phyloP scores from a whole-genome alignment of 129 eudicot species.

The Gnaphalium uliginosum region DNA sequence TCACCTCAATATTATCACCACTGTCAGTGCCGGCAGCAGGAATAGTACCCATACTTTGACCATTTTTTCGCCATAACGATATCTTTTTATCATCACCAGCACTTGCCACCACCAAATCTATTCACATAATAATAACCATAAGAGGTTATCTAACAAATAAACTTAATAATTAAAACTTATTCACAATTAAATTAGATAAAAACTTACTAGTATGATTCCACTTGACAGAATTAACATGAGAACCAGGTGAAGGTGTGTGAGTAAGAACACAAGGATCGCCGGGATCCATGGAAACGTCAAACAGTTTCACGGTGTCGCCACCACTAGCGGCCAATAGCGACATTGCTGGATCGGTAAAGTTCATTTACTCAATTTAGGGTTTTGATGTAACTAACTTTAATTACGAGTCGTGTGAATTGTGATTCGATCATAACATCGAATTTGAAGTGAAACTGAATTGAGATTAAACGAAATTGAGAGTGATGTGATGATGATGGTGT shows the following conservation, averaged over 20 bases:
- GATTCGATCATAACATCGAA: constrained; percentile 15
- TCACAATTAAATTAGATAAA: neutral
- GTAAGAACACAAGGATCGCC: constrained; percentile 87
- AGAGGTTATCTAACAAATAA: neutral
- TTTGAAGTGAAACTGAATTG: constrained; percentile 1
- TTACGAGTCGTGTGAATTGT: neutral
- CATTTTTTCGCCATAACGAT: constrained; percentile 75
- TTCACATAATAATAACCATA: constrained; percentile 1
- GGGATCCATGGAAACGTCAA: constrained; percentile 71
- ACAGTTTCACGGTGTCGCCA: constrained; percentile 90
- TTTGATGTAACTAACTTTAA: neutral
- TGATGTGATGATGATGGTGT: neutral
- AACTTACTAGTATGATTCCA: constrained; percentile 90
- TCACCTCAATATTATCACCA: constrained; percentile 75
- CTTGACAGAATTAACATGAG: constrained; percentile 75
- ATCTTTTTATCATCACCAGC: constrained; percentile 84
- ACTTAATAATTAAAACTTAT: neutral
- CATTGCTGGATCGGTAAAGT: constrained; percentile 60
- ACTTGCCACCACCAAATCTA: constrained; percentile 96
- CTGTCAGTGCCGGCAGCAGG: constrained; percentile 61
- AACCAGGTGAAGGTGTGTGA: constrained; percentile 80
- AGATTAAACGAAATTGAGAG: neutral
- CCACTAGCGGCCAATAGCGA: constrained; percentile 77
- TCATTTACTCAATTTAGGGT: constrained; percentile 32
- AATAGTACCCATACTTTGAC: constrained; percentile 76